Evolutionary conservation across 352 stramenopile species (phyloP).

Genomic region (Globisporangium viniferum): DNA sequence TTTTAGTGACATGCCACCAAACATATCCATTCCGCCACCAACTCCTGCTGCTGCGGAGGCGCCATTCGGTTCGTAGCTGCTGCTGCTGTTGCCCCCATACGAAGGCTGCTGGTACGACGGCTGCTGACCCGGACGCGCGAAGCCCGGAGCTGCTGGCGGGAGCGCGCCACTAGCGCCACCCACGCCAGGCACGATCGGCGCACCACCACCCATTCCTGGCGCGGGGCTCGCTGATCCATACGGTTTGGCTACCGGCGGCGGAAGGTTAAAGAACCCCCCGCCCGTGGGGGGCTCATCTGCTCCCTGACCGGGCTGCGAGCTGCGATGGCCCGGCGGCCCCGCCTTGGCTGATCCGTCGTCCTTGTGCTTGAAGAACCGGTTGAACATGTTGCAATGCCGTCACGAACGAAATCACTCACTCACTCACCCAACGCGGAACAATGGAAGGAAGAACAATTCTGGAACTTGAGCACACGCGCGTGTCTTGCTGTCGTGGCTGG

Average conservation of each 20-base stretch:
- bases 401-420: neutral
- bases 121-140: constrained; percentile 13
- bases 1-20: constrained; percentile 73
- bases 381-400: constrained; percentile 45
- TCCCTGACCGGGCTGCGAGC: constrained; percentile 19
- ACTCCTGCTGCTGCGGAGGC: constrained; percentile 5
- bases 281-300: constrained; percentile 38
- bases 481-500: neutral
- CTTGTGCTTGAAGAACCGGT: constrained; percentile 84
- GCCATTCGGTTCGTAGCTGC: constrained; percentile 13
- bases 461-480: neutral
- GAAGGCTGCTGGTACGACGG: constrained; percentile 12
- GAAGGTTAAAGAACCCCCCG: constrained; percentile 85
- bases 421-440: neutral
- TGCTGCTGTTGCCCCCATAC: constrained; percentile 11
- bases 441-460: neutral
- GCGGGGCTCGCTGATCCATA: constrained; percentile 19
- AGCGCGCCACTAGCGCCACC: constrained; percentile 1
- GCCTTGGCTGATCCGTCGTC: constrained; percentile 57
- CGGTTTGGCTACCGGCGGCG: constrained; percentile 56
- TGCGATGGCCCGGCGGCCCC: constrained; percentile 53
- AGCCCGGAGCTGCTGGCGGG: constrained; percentile 13
- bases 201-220: neutral
- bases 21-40: constrained; percentile 50
- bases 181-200: constrained; percentile 6